These are phyloP conservation scores for Halocafeteria seosinensis DNA, from an alignment of 108 stramenopile species.

Conservation along the genomic window DNA sequence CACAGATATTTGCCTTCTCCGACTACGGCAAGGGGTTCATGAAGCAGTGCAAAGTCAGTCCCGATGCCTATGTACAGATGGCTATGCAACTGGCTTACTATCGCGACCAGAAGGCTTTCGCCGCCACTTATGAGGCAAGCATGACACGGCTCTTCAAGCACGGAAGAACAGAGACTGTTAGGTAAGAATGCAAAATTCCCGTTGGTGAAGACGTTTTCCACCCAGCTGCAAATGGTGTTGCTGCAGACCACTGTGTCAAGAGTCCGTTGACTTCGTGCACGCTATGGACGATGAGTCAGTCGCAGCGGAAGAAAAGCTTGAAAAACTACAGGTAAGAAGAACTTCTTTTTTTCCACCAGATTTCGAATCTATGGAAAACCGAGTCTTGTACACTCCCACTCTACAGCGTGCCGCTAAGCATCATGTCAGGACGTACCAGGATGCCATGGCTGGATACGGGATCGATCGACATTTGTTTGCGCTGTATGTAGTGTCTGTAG, in stretches of 20 bases:
- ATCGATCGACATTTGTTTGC: slow-evolving; percentile 14
- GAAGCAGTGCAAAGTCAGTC: neutral
- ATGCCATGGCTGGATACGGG: slow-evolving; percentile 6
- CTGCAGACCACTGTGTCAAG: neutral
- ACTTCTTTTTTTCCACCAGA: too few species aligned
- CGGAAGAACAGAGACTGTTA: slow-evolving; percentile 15
- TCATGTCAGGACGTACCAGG: neutral
- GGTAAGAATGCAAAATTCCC: too few species aligned
- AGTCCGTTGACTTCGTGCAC: slow-evolving; percentile 1
- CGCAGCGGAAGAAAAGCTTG: neutral
- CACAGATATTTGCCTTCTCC: neutral
- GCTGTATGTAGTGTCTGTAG: slow-evolving; percentile 12
- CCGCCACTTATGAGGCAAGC: slow-evolving; percentile 10
- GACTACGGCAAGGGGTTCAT: slow-evolving; percentile 17
- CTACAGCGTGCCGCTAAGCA: slow-evolving; percentile 1
- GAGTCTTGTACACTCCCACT: too few species aligned
- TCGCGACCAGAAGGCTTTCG: neutral
- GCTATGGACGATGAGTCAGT: neutral
- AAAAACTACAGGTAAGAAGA: too few species aligned
- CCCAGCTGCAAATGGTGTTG: too few species aligned
- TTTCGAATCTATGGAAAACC: too few species aligned
- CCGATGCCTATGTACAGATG: slow-evolving; percentile 10
- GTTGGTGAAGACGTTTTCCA: too few species aligned
- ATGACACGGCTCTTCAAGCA: slow-evolving; percentile 14
- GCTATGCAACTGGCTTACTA: slow-evolving; percentile 14